Conservation (phyloP, 2,329 filamentous ascomycete species). For the Botrytis fragariae region DNA sequence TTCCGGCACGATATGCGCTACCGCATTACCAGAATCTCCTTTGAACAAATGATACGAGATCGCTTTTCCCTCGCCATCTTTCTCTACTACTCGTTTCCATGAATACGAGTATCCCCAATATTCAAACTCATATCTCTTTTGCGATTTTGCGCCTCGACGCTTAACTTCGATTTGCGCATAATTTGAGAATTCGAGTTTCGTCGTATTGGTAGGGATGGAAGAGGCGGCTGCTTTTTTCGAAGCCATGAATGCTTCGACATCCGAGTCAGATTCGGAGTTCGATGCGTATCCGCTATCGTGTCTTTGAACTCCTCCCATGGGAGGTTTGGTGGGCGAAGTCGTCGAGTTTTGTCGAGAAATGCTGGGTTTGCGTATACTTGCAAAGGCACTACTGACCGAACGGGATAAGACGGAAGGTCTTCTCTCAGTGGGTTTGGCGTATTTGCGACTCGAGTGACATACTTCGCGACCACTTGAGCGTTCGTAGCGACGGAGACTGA, state of each 20-base stretch:
- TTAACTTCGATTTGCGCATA: constrained; percentile 88
- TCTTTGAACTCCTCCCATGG: constrained; percentile 24
- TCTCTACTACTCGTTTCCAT: constrained; percentile 75
- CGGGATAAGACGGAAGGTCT: constrained; percentile 42
- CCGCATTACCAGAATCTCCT: constrained; percentile 56
- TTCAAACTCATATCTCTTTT: constrained; percentile 83
- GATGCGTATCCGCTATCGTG: constrained; percentile 58
- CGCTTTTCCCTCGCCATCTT: constrained; percentile 60
- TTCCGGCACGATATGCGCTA: constrained; percentile 85
- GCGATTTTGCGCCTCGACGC: constrained; percentile 61
- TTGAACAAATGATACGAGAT: constrained; percentile 79
- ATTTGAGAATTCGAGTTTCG: constrained; percentile 94
- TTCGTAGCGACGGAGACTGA: constrained; percentile 88
- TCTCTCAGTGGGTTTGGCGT: constrained; percentile 52
- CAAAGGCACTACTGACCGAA: constrained; percentile 57
- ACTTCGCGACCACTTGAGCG: constrained; percentile 91
- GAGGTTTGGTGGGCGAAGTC: constrained; percentile 21
- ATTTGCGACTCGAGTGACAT: constrained; percentile 76
- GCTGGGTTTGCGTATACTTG: constrained; percentile 47
- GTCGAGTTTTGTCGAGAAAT: constrained; percentile 40
- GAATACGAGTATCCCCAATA: constrained; percentile 87
- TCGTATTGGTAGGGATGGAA: constrained; percentile 63
- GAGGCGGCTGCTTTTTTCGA: constrained; percentile 31
- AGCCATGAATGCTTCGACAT: constrained; percentile 33
- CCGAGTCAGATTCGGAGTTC: constrained; percentile 40